Base-by-base conservation (phyloP, 1,139 yeast species). In the Scheffersomyces stambukii region DNA sequence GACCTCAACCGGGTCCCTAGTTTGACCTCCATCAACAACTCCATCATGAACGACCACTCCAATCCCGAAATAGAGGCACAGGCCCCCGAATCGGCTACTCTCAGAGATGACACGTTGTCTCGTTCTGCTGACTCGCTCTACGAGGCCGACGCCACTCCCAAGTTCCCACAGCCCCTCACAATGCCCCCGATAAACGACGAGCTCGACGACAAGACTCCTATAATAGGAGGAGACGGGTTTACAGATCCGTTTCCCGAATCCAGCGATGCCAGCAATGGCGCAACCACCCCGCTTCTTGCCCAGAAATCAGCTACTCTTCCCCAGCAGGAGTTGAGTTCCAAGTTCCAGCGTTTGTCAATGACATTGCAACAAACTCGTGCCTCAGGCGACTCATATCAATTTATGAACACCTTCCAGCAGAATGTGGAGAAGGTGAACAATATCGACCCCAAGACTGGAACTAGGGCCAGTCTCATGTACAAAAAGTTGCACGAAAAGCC, bases 361-460 rank as follows among this genome's bases (percentile, higher is more conserved):
- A 64, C 71, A 1, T 48, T 68, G 22, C 68, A 61, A 31, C 57
- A 57, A 19, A 44, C 58, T 3, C 45, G 42, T 21, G 53, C 67
- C 1, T 60, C 71, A 4, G 60, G 60, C 10, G 70, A 65, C 33
- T 65, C 72, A 2, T 51, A 60, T 34, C 50, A 55, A 25, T 67
- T 68, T 41, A 62, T 65, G 57, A 54, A 45, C 31, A 46, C 58
- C n/a, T 67, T 68, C 42, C 68, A 61, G 37, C 65, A 61, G 37
- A 67, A 66, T 37, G 42, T 49, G 12, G 56, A 29, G 46, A 31
- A 46, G 20, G 40, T 40, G 6, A 40, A 36, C 27, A 30, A 23
- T 21, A 24, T 28, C 32, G 5, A 9, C 18, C 9, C 27, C n/a
- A 25, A 21, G 8, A 17, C 16, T n/a, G 17, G 15, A 16, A 14